A percentile compares a stretch with the other conserved stretches of the same genome.
Evolutionary conservation across 192 early-diverging fungal species (phyloP).

Genomic region (Paraglomus occultum): DNA sequence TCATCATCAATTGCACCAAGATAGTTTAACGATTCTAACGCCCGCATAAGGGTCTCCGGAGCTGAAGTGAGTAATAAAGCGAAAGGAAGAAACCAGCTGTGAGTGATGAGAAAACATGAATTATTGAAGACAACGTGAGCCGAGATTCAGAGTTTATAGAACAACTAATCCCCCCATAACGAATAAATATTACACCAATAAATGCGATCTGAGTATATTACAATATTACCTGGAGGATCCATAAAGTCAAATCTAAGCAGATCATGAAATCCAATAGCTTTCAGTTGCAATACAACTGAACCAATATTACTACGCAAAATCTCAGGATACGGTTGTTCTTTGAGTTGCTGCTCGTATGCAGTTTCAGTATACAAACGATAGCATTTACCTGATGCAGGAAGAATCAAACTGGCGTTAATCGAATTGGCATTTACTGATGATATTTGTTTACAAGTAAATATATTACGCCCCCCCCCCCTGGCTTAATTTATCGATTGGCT

Average conservation of each 20-base stretch:
- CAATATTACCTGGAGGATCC: constrained; percentile 79
- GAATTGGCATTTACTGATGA: background rate
- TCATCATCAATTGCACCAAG: constrained; percentile 83
- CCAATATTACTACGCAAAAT: constrained; percentile 92
- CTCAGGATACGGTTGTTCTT: constrained; percentile 85
- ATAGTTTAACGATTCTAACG: constrained; percentile 86
- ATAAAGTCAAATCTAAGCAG: constrained; percentile 93
- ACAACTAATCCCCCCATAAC: too few species aligned
- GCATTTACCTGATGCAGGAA: constrained; percentile 76
- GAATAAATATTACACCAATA: too few species aligned
- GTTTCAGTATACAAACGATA: constrained; percentile 92
- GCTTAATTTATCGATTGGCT: too few species aligned
- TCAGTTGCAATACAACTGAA: constrained; percentile 81
- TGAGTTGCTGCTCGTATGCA: constrained; percentile 65
- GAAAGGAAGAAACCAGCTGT: too few species aligned
- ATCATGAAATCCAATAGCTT: constrained; percentile 88
- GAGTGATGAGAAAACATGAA: too few species aligned
- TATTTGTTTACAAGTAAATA: too few species aligned
- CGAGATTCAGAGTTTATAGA: too few species aligned
- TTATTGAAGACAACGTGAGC: too few species aligned
- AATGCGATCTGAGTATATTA: background rate
- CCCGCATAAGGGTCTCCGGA: constrained; percentile 57
- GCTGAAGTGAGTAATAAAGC: too few species aligned
- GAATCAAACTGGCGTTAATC: constrained; percentile 2
- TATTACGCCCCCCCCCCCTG: too few species aligned